Evolutionary conservation across 1,139 yeast species (phyloP).

Genomic region (Pichia sp.): DNA sequence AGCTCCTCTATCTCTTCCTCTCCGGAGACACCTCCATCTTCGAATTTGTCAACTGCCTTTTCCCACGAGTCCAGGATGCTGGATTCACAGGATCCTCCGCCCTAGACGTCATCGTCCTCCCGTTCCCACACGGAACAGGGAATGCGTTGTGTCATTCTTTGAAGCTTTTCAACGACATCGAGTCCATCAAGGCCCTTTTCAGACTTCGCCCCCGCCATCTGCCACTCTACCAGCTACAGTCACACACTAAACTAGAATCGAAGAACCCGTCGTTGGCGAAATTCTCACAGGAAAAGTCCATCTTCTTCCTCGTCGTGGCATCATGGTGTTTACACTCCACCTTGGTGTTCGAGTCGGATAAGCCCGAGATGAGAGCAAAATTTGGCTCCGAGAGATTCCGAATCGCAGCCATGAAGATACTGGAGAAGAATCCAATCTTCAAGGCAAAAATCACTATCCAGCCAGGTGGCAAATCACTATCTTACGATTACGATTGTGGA

Average conservation of each 20-base stretch:
- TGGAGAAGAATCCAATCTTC: conserved; percentile 48
- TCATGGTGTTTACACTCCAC: conserved; percentile 90
- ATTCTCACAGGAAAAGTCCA: neutral
- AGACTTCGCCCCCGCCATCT: conserved; percentile 38
- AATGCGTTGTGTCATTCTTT: conserved; percentile 71
- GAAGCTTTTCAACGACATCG: conserved; percentile 41
- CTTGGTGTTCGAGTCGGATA: conserved; percentile 73
- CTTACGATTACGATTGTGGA: conserved; percentile 27
- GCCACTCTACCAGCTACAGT: conserved; percentile 44
- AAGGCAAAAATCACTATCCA: conserved; percentile 33
- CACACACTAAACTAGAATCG: conserved; percentile 1
- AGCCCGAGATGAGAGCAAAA: conserved; percentile 53
- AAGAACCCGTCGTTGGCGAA: conserved; percentile 1
- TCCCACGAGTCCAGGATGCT: neutral
- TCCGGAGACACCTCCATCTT: conserved; percentile 86
- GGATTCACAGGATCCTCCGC: too few relatives aligned
- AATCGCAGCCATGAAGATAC: conserved; percentile 58
- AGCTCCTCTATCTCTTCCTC: conserved; percentile 42
- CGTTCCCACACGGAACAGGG: conserved; percentile 83
- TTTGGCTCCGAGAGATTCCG: conserved; percentile 65
- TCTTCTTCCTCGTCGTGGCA: conserved; percentile 58
- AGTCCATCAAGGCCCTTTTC: conserved; percentile 43
- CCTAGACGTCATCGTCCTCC: conserved; percentile 28
- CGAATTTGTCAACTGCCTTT: conserved; percentile 63
- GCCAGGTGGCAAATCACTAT: conserved; percentile 1